phyloP scores from a whole-genome alignment of 495 filamentous ascomycete species.

The Podospora didyma region DNA sequence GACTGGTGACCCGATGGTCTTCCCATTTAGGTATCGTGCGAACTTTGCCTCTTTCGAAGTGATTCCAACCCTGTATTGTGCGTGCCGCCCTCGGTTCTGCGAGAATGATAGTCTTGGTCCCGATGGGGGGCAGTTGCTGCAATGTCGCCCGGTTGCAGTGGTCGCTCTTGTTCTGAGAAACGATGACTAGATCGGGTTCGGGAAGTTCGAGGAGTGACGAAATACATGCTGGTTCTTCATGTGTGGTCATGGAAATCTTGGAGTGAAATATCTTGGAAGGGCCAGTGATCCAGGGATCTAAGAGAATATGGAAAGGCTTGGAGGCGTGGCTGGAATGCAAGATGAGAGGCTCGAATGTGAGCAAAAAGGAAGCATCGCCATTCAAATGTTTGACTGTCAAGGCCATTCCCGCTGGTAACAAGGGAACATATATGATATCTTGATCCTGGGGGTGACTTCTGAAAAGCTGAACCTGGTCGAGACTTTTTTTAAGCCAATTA shows the following conservation, averaged over 20 bases:
- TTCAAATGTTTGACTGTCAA: slow-evolving; percentile 64
- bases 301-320: slow-evolving; percentile 58
- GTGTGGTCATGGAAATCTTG: slow-evolving; percentile 56
- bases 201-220: slow-evolving; percentile 56
- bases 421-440: too few species aligned
- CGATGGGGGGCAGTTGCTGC: slow-evolving; percentile 50
- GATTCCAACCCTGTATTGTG: slow-evolving; percentile 58
- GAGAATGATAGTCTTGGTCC: slow-evolving; percentile 55
- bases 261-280: slow-evolving; percentile 56
- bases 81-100: slow-evolving; percentile 59
- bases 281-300: slow-evolving; percentile 71
- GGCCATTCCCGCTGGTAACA: slow-evolving; percentile 50
- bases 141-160: slow-evolving; percentile 69
- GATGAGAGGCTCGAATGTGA: slow-evolving; percentile 55
- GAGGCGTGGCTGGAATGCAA: slow-evolving; percentile 26
- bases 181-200: slow-evolving; percentile 60
- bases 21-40: slow-evolving; percentile 50
- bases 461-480: background rate
- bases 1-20: slow-evolving; percentile 40
- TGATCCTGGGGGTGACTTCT: too few species aligned
- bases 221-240: slow-evolving; percentile 52
- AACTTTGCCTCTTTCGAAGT: slow-evolving; percentile 56
- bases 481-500: background rate
- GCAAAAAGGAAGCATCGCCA: slow-evolving; percentile 64
- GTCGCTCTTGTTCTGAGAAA: slow-evolving; percentile 67